Percentiles rank a stretch among this genome's conserved stretches.
Evolutionary conservation across 2,329 filamentous ascomycete genomes (phyloP).

Genomic region (Ceratocystiopsis minuta): DNA sequence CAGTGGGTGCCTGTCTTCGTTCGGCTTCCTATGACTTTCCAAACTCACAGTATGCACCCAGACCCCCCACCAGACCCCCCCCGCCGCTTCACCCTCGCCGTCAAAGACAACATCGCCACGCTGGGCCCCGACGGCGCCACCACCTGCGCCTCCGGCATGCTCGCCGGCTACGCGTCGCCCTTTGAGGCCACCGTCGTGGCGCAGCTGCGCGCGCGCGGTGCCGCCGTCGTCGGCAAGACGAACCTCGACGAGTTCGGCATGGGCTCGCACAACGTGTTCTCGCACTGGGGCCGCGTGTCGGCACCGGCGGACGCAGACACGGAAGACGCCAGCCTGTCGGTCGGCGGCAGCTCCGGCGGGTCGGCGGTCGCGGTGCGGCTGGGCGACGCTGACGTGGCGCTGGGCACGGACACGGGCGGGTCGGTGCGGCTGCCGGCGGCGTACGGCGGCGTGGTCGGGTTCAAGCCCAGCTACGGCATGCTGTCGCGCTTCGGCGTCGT

Average conservation of each 20-base stretch:
- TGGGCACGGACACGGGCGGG: constrained; percentile 89
- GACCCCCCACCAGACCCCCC: background rate
- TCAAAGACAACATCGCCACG: constrained; percentile 64
- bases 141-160: constrained; percentile 62
- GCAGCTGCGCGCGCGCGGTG: constrained; percentile 43
- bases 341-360: constrained; percentile 82
- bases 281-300: constrained; percentile 13
- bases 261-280: constrained; percentile 18
- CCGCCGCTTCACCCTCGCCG: constrained; percentile 27
- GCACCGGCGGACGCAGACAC: background rate
- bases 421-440: constrained; percentile 76
- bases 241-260: constrained; percentile 57
- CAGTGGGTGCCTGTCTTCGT: background rate
- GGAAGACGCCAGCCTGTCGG: constrained; percentile 40
- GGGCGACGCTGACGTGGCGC: constrained; percentile 39
- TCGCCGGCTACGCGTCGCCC: constrained; percentile 50
- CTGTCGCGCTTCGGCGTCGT: constrained; percentile 74
- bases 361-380: constrained; percentile 70
- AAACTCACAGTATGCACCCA: too few relatives aligned
- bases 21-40: too few relatives aligned
- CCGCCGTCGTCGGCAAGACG: constrained; percentile 54
- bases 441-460: constrained; percentile 67
- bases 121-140: constrained; percentile 35
- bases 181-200: constrained; percentile 66
- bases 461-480: constrained; percentile 83